Evolutionary conservation across 352 stramenopile genomes (phyloP), one percentile per base, ranked within the genome.

Genomic region (Phytophthora quininea): DNA sequence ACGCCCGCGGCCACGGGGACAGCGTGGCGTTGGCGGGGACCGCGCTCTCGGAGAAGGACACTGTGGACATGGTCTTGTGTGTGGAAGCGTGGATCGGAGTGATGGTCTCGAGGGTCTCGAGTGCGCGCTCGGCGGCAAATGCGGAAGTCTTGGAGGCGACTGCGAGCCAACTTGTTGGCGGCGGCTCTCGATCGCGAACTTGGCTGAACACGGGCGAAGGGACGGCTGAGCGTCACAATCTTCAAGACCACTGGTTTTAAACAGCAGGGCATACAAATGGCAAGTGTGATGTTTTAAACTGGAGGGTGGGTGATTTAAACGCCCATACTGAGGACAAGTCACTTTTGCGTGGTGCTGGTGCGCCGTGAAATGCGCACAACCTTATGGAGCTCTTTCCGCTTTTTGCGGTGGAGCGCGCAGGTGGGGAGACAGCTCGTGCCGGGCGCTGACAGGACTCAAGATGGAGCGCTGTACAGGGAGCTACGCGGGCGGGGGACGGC

Each of bases 301-400:
- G 30, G 3, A 11, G n/a, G 10, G 2, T 24, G 40, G 38, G 51
- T 24, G 35, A 24, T 56, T 24, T 52, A 11, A 14, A 50, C 10
- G 0, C 50, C 51, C 46, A 61, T 12, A 30, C 29, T 53, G 46
- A 32, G 9, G 30, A 48, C 3, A 15, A 55, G 32, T 33, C 53
- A 33, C 3, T 24, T 24, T 24, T 24, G 19, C 19, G 79, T 91
- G 80, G 82, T 77, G 72, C 65, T 65, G 56, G 67, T 80, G 64
- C 71, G 76, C 78, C 77, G 78, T 74, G 72, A 64, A 73, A 50
- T 75, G 55, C 60, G 68, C 76, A 58, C 66, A 69, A 63, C 72
- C 62, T 38, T 70, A 58, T 74, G 40, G 37, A 42, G 72, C 76
- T 88, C 79, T 90, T 90, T 90, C 73, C 78, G 71, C 68, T 84